Percentiles rank a stretch among this genome's conserved stretches.
phyloP scores from a whole-genome alignment of 129 eudicot species.

The Artemisia argyi region DNA sequence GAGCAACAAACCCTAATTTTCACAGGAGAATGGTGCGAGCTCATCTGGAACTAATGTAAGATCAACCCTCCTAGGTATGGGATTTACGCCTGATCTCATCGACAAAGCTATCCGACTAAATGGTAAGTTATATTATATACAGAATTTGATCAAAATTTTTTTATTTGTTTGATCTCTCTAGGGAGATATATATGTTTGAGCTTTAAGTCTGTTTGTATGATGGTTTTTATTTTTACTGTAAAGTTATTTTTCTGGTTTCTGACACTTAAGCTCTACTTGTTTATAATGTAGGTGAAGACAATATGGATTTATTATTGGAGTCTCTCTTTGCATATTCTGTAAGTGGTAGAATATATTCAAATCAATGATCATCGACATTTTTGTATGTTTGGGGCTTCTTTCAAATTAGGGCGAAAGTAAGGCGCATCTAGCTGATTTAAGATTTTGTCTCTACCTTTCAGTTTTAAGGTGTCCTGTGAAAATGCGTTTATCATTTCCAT shows the following conservation, averaged over 20 bases:
- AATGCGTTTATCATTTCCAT: not conserved
- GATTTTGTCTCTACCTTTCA: not conserved
- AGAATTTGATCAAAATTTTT: no score
- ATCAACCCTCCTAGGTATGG: constrained; percentile 88
- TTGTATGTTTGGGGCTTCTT: not conserved
- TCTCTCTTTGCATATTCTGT: constrained; percentile 68
- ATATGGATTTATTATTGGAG: constrained; percentile 76
- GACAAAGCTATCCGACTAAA: constrained; percentile 78
- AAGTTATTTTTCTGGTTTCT: constrained; percentile 10
- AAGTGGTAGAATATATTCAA: constrained; percentile 33
- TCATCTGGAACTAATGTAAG: constrained; percentile 78
- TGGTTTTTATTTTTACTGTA: constrained; percentile 3
- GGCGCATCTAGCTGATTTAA: constrained; percentile 9
- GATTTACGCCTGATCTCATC: constrained; percentile 67
- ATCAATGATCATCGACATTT: not conserved
- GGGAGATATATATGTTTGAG: no score
- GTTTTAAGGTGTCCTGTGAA: constrained; percentile 2
- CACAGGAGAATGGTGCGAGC: constrained; percentile 83
- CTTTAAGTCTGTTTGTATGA: constrained; percentile 7
- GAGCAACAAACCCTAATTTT: not conserved
- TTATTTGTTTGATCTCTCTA: no score
- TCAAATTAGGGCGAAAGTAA: not conserved
- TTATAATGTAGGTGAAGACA: constrained; percentile 62
- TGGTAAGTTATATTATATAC: constrained; percentile 43
- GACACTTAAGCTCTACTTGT: constrained; percentile 16